phyloP scores from a whole-genome alignment of 202 grass and related monocot species.

The Zoysia matrella region DNA sequence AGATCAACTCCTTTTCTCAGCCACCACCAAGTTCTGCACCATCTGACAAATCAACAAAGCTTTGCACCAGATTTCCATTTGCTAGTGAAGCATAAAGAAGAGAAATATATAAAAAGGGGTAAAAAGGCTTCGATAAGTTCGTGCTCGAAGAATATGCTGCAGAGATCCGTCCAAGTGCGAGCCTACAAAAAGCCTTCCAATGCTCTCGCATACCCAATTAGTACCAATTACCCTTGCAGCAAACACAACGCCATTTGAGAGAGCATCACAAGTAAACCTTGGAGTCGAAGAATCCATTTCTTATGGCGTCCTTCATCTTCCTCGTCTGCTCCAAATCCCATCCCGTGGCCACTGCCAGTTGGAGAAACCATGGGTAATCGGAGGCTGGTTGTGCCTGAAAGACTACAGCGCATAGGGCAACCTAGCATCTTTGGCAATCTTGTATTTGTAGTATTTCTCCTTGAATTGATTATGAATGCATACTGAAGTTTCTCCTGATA shows the following conservation, averaged over 20 bases:
- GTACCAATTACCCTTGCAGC: not conserved
- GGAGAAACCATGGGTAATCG: slow-evolving; percentile 32
- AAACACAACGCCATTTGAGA: not conserved
- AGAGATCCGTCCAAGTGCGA: slow-evolving; percentile 49
- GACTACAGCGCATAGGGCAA: slow-evolving; percentile 47
- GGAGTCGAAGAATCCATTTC: not conserved
- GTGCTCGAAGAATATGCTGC: slow-evolving; percentile 57
- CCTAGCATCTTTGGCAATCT: slow-evolving; percentile 53
- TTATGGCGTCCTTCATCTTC: slow-evolving; percentile 25
- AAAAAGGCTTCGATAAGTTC: slow-evolving; percentile 37
- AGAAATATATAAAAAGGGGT: slow-evolving; percentile 24
- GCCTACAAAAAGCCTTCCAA: slow-evolving; percentile 49
- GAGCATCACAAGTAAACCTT: not conserved
- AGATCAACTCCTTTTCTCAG: slow-evolving; percentile 21
- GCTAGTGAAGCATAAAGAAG: slow-evolving; percentile 44
- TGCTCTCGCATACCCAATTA: slow-evolving; percentile 24
- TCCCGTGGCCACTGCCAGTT: not conserved
- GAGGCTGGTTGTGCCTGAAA: slow-evolving; percentile 19
- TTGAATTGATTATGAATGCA: slow-evolving; percentile 11
- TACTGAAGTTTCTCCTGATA: slow-evolving; percentile 8
- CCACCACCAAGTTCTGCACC: slow-evolving; percentile 40
- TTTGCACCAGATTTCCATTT: slow-evolving; percentile 44
- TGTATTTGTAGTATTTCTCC: slow-evolving; percentile 27
- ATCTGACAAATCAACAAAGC: slow-evolving; percentile 26
- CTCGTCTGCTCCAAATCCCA: not conserved